A percentile compares a stretch with the other conserved stretches of the same genome.
Conservation (phyloP, 2,329 filamentous ascomycete species). For the Furcasterigmium furcatum region DNA sequence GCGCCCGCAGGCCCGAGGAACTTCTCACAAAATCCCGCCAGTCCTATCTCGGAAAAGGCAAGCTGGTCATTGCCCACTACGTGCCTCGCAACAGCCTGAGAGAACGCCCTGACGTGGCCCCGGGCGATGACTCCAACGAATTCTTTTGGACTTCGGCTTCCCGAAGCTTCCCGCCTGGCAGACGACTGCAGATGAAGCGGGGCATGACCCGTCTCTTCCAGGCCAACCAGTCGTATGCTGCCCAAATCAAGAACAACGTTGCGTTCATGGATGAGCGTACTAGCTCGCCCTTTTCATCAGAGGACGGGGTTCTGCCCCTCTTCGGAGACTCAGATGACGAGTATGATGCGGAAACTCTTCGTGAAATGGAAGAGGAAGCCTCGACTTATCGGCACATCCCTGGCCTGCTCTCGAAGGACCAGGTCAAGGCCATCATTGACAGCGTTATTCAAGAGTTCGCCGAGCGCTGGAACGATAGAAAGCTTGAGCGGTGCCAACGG, state of each 20-base stretch:
- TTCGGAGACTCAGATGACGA: slow-evolving; percentile 28
- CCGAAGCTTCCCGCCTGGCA: slow-evolving; percentile 34
- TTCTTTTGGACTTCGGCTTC: neutral
- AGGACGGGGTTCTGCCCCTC: slow-evolving; percentile 28
- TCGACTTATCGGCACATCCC: slow-evolving; percentile 12
- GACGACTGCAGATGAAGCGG: slow-evolving; percentile 37
- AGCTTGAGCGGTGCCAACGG: slow-evolving; percentile 49
- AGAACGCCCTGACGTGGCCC: neutral
- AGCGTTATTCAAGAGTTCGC: slow-evolving; percentile 48
- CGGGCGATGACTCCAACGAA: neutral
- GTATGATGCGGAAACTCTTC: slow-evolving; percentile 56
- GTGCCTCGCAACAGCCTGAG: slow-evolving; percentile 6
- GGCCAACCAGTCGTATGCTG: slow-evolving; percentile 7
- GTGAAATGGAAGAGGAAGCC: slow-evolving; percentile 58
- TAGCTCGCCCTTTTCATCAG: slow-evolving; percentile 48
- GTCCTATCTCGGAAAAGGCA: slow-evolving; percentile 31
- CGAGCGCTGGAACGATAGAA: slow-evolving; percentile 54
- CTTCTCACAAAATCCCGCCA: neutral
- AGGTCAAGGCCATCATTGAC: slow-evolving; percentile 51
- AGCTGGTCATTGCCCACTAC: slow-evolving; percentile 14
- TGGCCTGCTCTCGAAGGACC: slow-evolving; percentile 34
- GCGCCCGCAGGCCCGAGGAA: neutral
- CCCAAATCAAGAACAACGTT: slow-evolving; percentile 5
- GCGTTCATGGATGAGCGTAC: slow-evolving; percentile 27
- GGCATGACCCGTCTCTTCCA: slow-evolving; percentile 37